Base-by-base conservation (phyloP, 2,329 filamentous ascomycete species). In the Colletotrichum shisoi region DNA sequence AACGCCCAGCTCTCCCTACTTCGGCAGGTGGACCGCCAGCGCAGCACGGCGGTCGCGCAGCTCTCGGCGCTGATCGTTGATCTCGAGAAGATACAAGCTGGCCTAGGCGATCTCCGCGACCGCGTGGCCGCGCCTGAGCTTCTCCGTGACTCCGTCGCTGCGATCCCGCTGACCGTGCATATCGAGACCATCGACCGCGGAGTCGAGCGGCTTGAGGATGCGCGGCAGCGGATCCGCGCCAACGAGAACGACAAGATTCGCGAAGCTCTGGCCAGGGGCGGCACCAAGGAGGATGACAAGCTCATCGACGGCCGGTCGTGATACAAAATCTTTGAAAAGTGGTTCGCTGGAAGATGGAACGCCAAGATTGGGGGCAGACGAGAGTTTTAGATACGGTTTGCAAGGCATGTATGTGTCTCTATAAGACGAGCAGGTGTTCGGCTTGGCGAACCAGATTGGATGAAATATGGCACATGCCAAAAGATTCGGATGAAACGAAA, bases 151-250 rank as follows among this genome's bases (percentile, higher is more conserved):
- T 79, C 79, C 8, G 72, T 72, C 21, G 75, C 72, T 3, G 79
- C 82, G 34, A 81, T 92, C 11, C 90, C 91, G 3, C 79, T 95
- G 4, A 84, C 85, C 57, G 88, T 92, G 48, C 91, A 95, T 74
- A 88, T 95, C 46, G 88, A 92, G 71, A 89, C 87, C 63, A 93
- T 95, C 69, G 83, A 90, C 64, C 81, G 87, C 56, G 90, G 90
- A 0, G 87, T 94, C 1, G 89, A 93, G 76, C 82, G 92, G 69
- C 78, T 95, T 68, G 88, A 92, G 74, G 78, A 80, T 24, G 87
- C 89, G 53, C 82, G 91, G 67, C 82, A 84, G 48, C 84, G 86
- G 68, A 85, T 87, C 19, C 80, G 85, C 61, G 83, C 81, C 37
- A 77, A 86, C 17, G 88, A 91, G 79, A 82, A 87, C 48, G 85